Evolutionary conservation across 192 early-diverging fungal genomes (phyloP).

Genomic region (Lunasporangiospora selenospora): DNA sequence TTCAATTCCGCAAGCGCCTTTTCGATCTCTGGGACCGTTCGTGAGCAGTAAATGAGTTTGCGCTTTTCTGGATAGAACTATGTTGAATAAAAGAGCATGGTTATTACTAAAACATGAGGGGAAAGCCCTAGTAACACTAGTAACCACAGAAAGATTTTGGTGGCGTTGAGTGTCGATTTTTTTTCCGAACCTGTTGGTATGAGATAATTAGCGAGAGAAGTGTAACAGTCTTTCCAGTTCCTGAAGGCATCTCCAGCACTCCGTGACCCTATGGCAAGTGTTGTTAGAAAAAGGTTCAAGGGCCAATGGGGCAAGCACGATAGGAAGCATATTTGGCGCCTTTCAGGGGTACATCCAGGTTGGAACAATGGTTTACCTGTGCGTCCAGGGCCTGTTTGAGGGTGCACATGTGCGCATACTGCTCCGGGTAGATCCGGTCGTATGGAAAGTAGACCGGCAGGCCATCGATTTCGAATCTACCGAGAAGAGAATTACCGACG

Average conservation of each 20-base stretch:
- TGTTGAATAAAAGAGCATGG: background rate
- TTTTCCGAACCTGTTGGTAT: conserved; percentile 79
- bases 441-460: conserved; percentile 98
- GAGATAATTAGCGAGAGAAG: conserved; percentile 95
- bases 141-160: conserved; percentile 6
- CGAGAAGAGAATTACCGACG: background rate
- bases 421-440: conserved; percentile 99
- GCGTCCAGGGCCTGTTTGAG: conserved; percentile 93
- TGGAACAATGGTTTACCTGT: conserved; percentile 54
- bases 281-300: conserved; percentile 4
- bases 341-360: background rate
- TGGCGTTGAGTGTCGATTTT: conserved; percentile 19
- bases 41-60: conserved; percentile 99
- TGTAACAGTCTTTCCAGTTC: conserved; percentile 98
- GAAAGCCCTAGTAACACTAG: background rate
- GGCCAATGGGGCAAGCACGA: background rate
- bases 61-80: conserved; percentile 87
- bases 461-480: conserved; percentile 81
- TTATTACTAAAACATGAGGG: background rate
- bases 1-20: conserved; percentile 97
- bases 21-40: conserved; percentile 99
- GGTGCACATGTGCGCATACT: conserved; percentile 98
- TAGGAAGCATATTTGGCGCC: background rate
- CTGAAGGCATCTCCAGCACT: conserved; percentile 99
- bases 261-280: conserved; percentile 80